Base-by-base conservation (phyloP, 2,329 filamentous ascomycete species). In the Aspergillus neotritici region DNA sequence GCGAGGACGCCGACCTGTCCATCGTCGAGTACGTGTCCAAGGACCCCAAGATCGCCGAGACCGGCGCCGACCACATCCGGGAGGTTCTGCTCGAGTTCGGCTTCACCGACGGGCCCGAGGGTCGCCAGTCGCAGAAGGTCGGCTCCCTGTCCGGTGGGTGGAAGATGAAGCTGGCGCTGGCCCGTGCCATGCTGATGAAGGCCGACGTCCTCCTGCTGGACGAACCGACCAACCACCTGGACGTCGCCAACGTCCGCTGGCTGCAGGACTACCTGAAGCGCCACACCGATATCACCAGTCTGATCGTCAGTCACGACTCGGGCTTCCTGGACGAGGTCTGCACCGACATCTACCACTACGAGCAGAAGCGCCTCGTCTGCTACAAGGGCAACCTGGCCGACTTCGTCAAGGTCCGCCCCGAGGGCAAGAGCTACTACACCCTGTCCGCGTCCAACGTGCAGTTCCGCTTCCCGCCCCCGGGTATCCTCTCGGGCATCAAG, bases 161-260 rank as follows among this genome's bases (percentile, higher is more conserved):
- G 93, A 97, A 97, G 80, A 98, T 98, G 93, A 98, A 98, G 82
- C 75, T 98, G 49, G 93, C 93, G 53, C 72, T 98, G 67, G 93
- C 93, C 40, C 82, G 93, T 60, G 93, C 93, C 52, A 97, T 98
- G 90, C 78, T 98, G 60, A 87, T 93, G 77, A 86, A 84, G 62
- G 91, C 93, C n/a, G 93, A 98, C 65, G 90, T 98, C 39, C 79
- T 98, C 46, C 77, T 98, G 40, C 82, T 98, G 45, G 93, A 98
- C 78, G 93, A 98, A 79, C 93, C 93, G 68, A 98, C 93, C 59
- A 98, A 98, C 75, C 93, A 98, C 71, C 76, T 98, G 65, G 93
- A 98, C 66, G 90, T 97, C 58, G 83, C 83, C 61, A 97, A 97
- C 68, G 89, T 98, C 57, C 88, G 86, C 54, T 98, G 93, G 93